Evolutionary conservation across 1,284 basidiomycete genomes (phyloP).

Genomic region (Sporisorium iseilematis-ciliati): DNA sequence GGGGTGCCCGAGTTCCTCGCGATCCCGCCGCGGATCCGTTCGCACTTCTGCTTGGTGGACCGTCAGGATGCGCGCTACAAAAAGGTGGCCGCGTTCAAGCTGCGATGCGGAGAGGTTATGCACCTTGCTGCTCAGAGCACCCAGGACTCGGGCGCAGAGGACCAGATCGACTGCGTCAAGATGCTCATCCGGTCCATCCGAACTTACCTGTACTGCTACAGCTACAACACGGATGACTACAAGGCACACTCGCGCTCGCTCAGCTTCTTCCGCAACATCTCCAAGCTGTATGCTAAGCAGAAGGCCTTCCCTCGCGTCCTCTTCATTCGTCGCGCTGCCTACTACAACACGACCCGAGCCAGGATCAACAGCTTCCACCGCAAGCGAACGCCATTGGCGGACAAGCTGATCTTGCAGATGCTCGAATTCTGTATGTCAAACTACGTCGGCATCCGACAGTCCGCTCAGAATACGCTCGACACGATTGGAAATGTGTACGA

Average conservation of each 20-base stretch:
- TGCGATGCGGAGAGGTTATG: constrained; percentile 79
- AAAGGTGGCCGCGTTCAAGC: constrained; percentile 76
- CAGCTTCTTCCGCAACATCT: constrained; percentile 62
- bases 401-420: constrained; percentile 81
- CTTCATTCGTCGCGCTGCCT: constrained; percentile 82
- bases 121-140: constrained; percentile 77
- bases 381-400: constrained; percentile 82
- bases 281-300: constrained; percentile 79
- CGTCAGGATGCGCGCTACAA: constrained; percentile 82
- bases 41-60: constrained; percentile 82
- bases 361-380: constrained; percentile 86
- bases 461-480: constrained; percentile 80
- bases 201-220: constrained; percentile 63
- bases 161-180: constrained; percentile 89
- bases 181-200: constrained; percentile 71
- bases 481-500: constrained; percentile 82
- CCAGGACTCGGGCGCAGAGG: constrained; percentile 77
- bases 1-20: constrained; percentile 78
- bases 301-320: constrained; percentile 80
- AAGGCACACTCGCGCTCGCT: constrained; percentile 57
- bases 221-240: constrained; percentile 68
- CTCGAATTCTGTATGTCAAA: constrained; percentile 80
- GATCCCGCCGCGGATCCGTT: constrained; percentile 70
- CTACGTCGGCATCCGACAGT: constrained; percentile 72
- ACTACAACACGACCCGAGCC: constrained; percentile 74